Evolutionary conservation across 2,329 filamentous ascomycete genomes (phyloP), one percentile per base, ranked within the genome.

Genomic region (Exserohilum rostratum): DNA sequence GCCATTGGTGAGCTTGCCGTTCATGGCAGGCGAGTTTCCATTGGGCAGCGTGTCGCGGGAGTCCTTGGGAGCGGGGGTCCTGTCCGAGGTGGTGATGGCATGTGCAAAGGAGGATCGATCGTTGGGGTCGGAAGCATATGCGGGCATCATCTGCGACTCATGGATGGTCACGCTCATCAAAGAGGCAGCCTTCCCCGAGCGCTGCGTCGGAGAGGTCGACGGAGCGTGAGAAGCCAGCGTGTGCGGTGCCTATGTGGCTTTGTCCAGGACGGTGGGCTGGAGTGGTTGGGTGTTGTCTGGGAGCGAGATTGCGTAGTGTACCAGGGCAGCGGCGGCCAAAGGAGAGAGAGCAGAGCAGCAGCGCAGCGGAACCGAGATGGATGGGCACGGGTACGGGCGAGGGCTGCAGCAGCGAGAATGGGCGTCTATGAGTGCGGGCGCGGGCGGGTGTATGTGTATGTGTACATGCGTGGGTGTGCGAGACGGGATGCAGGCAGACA

Each of bases 91-190:
- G 58, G 73, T 68, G 67, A 71, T 74, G 42, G 70, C 69, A 65
- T 65, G 73, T 40, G 56, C 55, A 55, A 60, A 61, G 42, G 59
- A 55, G 25, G 57, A 46, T 40, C 50, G 60, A 70, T 68, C 76
- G 68, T 66, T 72, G 61, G 79, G 72, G 68, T 80, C 79, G 68
- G 77, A 73, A 70, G 80, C 70, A 71, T 80, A 76, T 62, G 78
- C 78, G 72, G 82, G 80, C 82, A 84, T 84, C 62, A 72, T 74
- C 64, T 66, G 70, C 58, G 66, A 70, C 65, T 70, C 69, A 69
- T 73, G 64, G 59, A 69, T 61, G 50, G 67, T 68, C 50, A 71
- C 64, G 60, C 66, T 66, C 67, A 67, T 68, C 64, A 66, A 65
- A 54, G 65, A 67, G 54, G 60, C 64, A 60, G 66, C 56, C 60